phyloP scores from a whole-genome alignment of 306 rosid species.

The Dalbergia oliveri region DNA sequence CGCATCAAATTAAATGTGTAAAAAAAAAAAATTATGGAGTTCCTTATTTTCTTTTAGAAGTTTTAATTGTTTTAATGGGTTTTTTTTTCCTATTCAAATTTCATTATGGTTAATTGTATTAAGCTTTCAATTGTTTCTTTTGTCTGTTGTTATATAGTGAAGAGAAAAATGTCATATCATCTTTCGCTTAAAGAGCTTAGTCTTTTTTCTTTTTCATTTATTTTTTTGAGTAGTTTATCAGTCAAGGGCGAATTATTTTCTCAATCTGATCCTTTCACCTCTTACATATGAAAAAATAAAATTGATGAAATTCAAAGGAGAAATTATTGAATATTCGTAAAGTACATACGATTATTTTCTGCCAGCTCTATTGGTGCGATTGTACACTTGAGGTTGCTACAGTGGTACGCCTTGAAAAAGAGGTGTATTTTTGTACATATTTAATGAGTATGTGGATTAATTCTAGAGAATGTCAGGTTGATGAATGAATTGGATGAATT shows the following conservation, averaged over 20 bases:
- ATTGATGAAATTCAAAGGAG: too few species aligned
- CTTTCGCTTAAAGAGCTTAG: not conserved
- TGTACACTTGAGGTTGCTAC: too few species aligned
- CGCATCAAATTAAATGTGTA: slow-evolving; percentile 53
- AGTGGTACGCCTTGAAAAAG: too few species aligned
- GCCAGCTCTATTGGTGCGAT: too few species aligned
- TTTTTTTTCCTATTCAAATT: slow-evolving; percentile 1
- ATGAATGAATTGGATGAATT: too few species aligned
- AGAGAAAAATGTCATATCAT: slow-evolving; percentile 34
- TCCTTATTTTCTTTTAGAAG: not conserved
- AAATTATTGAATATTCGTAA: too few species aligned
- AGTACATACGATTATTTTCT: too few species aligned
- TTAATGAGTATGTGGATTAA: too few species aligned
- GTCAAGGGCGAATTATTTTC: too few species aligned
- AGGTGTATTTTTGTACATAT: too few species aligned
- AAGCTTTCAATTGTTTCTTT: slow-evolving; percentile 29
- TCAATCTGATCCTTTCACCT: not conserved
- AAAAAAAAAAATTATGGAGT: slow-evolving; percentile 43
- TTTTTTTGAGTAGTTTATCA: not conserved
- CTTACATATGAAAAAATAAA: too few species aligned
- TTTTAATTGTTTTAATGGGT: slow-evolving; percentile 35
- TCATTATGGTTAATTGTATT: slow-evolving; percentile 42
- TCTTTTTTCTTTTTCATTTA: not conserved
- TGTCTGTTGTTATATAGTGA: slow-evolving; percentile 43
- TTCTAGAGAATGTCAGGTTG: too few species aligned